Evolutionary conservation across 805 yeast genomes (phyloP).

Genomic region (Maudiozyma serrabonitensis): DNA sequence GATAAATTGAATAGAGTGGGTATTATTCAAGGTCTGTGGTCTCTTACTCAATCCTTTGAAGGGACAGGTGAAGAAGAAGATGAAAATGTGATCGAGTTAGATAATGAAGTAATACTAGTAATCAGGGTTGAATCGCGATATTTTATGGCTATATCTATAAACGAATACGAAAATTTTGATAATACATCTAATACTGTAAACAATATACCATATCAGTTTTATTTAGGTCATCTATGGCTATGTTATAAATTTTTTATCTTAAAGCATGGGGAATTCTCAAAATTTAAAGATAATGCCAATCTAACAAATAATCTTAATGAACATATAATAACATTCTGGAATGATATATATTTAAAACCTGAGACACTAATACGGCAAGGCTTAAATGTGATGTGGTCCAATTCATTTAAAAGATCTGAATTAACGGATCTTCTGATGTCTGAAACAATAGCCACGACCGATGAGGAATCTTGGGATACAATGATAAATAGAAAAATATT

Average conservation of each 20-base stretch:
- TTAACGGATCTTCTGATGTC: slow-evolving; percentile 4
- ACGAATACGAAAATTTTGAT: background rate
- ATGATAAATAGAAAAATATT: slow-evolving; percentile 19
- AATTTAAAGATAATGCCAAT: slow-evolving; percentile 18
- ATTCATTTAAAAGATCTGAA: slow-evolving; percentile 19
- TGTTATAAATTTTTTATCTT: slow-evolving; percentile 22
- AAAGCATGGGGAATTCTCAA: slow-evolving; percentile 16
- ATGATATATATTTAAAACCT: slow-evolving; percentile 19
- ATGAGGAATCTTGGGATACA: slow-evolving; percentile 20
- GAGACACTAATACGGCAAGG: slow-evolving; percentile 16
- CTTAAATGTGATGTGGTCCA: slow-evolving; percentile 16
- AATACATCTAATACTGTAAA: slow-evolving; percentile 6
- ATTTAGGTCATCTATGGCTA: slow-evolving; percentile 19
- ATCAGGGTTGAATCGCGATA: slow-evolving; percentile 23
- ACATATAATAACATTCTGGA: slow-evolving; percentile 25
- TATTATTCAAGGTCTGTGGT: slow-evolving; percentile 34
- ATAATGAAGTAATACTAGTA: slow-evolving; percentile 22
- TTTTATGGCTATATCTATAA: slow-evolving; percentile 17
- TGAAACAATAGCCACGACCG: background rate
- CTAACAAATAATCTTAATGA: slow-evolving; percentile 25
- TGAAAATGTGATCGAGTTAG: slow-evolving; percentile 23
- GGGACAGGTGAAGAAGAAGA: slow-evolving; percentile 1
- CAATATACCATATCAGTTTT: slow-evolving; percentile 21
- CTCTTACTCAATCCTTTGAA: slow-evolving; percentile 14
- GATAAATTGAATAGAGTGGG: slow-evolving; percentile 34